Evolutionary conservation across 1,139 yeast species (phyloP), one percentile per base, ranked within the genome.

Genomic region (Candida mesenterica): DNA sequence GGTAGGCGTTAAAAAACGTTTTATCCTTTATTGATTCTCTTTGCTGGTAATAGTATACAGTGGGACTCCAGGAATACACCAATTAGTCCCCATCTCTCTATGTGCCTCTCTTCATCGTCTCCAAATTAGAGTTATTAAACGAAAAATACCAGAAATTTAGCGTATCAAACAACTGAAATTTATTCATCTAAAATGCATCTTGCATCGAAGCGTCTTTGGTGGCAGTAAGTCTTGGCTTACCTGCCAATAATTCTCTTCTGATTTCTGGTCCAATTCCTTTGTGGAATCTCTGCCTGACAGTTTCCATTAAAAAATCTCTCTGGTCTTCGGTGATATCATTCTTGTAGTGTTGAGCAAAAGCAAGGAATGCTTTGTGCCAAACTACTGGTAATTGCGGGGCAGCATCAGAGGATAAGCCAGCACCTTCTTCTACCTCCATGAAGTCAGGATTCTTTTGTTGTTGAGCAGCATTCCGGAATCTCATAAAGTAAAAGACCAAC

Each of bases 291-390:
- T 84, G 90, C 62, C 96, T 83, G 14, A 89, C 79, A 3, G 96
- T 90, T 51, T 92, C 97, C 55, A 92, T 65, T 43, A 92, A 68
- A 62, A 90, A 88, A 51, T 92, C 98, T 56, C 96, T 77, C 69
- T 92, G 99, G 57, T 94, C 98, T 52, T 88, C 96, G 12, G 98
- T 92, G 41, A 92, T 87, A 68, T 92, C 98, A 59, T 92, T 90
- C 62, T 92, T 92, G 61, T 92, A 92, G 46, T 96, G 76, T 66
- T 90, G 97, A 29, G 97, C 95, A 68, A 92, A 94, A 3, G 94
- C 83, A 40, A 92, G 71, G 54, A 92, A 83, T 2, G 97, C 90
- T 59, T 92, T 95, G 58, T 94, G 97, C 97, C 98, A 92, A 29
- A 92, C 92, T 10, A 92, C 87, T 4, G 98, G 97, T 52, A 94